These are phyloP conservation scores for Bruguiera gymnorhiza DNA, from an alignment of 345 rosid species.

Conservation along the genomic window DNA sequence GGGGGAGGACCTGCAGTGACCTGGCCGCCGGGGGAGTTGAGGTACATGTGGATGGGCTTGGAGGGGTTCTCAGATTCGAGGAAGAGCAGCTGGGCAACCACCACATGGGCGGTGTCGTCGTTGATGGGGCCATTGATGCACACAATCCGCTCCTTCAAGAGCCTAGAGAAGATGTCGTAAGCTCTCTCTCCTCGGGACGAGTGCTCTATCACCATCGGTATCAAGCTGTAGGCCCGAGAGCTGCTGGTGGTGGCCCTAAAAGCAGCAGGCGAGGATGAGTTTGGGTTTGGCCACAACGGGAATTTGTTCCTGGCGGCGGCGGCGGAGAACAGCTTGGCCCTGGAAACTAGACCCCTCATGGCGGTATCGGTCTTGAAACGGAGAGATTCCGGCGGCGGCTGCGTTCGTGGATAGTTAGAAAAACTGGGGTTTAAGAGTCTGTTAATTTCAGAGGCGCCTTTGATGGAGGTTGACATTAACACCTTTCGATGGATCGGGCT, in stretches of 20 bases:
- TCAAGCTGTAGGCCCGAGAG: constrained; percentile 54
- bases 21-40: constrained; percentile 95
- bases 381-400: no score
- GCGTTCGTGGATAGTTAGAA: no score
- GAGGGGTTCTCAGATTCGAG: constrained; percentile 97
- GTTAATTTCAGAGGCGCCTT: no score
- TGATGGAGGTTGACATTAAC: no score
- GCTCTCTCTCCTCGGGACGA: constrained; percentile 98
- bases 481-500: no score
- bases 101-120: constrained; percentile 91
- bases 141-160: constrained; percentile 86
- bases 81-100: constrained; percentile 96
- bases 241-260: neutral
- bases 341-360: constrained; percentile 24
- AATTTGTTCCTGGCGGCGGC: neutral
- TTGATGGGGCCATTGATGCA: constrained; percentile 91
- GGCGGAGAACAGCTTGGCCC: constrained; percentile 14
- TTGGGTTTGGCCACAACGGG: neutral
- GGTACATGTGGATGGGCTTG: constrained; percentile 95
- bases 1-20: constrained; percentile 75
- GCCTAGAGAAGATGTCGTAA: constrained; percentile 90
- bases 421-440: no score
- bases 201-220: constrained; percentile 98
- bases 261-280: no score
- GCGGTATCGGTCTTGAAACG: neutral